These are phyloP conservation scores for Calonectria fujianensis DNA, from an alignment of 2,329 filamentous ascomycete genomes.

Conservation along the genomic window DNA sequence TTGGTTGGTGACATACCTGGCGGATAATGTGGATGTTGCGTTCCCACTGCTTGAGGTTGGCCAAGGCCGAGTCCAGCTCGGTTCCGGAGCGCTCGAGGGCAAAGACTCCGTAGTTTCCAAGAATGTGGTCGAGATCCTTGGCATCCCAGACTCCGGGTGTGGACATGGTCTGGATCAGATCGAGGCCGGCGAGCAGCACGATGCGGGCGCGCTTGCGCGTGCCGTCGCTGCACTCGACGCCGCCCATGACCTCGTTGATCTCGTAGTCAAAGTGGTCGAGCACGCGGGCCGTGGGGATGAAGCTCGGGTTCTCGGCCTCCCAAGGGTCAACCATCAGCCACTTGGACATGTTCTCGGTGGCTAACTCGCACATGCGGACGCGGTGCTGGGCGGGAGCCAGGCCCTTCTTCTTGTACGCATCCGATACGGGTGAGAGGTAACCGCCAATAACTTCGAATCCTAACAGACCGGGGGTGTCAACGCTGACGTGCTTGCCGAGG, in stretches of 20 bases:
- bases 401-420: constrained; percentile 61
- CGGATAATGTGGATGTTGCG: constrained; percentile 92
- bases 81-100: constrained; percentile 92
- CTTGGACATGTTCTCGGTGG: constrained; percentile 83
- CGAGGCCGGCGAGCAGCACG: constrained; percentile 86
- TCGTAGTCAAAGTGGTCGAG: constrained; percentile 94
- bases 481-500: constrained; percentile 3
- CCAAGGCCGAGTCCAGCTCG: constrained; percentile 90
- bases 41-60: constrained; percentile 87
- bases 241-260: constrained; percentile 86
- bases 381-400: constrained; percentile 62
- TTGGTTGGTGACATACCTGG: constrained; percentile 52
- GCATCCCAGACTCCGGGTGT: constrained; percentile 86
- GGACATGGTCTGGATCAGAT: constrained; percentile 84
- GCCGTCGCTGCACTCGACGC: constrained; percentile 82
- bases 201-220: constrained; percentile 81
- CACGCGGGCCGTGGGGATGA: constrained; percentile 91
- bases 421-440: constrained; percentile 64
- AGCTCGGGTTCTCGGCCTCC: constrained; percentile 88
- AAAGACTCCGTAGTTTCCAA: constrained; percentile 88
- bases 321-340: constrained; percentile 90
- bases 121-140: constrained; percentile 90
- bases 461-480: constrained; percentile 38
- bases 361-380: constrained; percentile 88
- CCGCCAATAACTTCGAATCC: constrained; percentile 89